phyloP scores from a whole-genome alignment of 768 basidiomycete genomes.

The Russula sp. region DNA sequence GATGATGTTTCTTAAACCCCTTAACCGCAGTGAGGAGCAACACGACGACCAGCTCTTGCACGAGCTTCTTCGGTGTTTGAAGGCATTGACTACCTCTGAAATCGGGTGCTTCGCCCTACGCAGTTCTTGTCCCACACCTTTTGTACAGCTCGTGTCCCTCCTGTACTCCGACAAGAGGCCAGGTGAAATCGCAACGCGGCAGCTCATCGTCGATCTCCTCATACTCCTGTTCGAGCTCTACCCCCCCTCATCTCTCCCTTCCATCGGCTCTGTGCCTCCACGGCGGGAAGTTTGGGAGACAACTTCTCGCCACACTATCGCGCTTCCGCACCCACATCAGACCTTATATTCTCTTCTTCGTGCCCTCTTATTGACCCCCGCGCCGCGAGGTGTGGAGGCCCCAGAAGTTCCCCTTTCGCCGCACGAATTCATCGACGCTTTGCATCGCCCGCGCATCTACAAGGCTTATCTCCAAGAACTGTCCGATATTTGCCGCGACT shows the following conservation, averaged over 20 bases:
- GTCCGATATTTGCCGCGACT: conserved; percentile 86
- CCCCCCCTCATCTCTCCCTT: conserved; percentile 62
- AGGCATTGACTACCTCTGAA: conserved; percentile 84
- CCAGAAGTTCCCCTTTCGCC: conserved; percentile 58
- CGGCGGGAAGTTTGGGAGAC: conserved; percentile 27
- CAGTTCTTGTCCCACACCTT: conserved; percentile 84
- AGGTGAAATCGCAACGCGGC: conserved; percentile 84
- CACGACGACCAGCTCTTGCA: conserved; percentile 94
- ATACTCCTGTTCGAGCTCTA: conserved; percentile 87
- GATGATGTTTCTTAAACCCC: neutral
- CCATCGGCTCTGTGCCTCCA: conserved; percentile 32
- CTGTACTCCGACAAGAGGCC: conserved; percentile 98
- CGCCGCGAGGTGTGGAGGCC: conserved; percentile 58
- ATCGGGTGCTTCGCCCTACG: conserved; percentile 88
- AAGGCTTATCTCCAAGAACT: conserved; percentile 80
- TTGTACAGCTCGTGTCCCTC: conserved; percentile 72
- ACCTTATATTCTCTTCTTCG: conserved; percentile 70
- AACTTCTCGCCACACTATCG: conserved; percentile 46
- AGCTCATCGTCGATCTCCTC: conserved; percentile 85
- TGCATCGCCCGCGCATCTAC: conserved; percentile 67
- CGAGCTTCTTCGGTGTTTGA: conserved; percentile 89
- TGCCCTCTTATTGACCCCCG: conserved; percentile 65
- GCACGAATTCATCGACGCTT: conserved; percentile 73
- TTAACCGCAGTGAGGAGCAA: conserved; percentile 78
- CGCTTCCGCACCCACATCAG: conserved; percentile 68